Evolutionary conservation across 164 flowering plant genomes (phyloP).

Genomic region (Chimonanthus praecox): DNA sequence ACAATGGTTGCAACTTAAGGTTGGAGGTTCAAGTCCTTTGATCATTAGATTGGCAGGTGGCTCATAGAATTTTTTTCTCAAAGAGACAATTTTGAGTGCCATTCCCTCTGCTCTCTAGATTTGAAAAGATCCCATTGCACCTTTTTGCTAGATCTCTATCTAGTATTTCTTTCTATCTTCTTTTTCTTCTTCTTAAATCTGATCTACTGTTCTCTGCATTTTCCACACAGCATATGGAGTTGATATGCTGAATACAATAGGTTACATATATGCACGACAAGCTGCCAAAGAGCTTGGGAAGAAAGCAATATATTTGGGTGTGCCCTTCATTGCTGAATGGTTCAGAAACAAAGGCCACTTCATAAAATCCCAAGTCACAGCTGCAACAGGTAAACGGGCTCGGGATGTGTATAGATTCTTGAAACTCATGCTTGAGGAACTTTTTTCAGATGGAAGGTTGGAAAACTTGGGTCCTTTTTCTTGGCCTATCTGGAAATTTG

Average conservation of each 20-base stretch:
- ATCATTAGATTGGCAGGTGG: too few species aligned
- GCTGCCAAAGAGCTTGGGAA: constrained; percentile 98
- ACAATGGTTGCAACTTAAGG: too few species aligned
- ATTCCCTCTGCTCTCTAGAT: too few species aligned
- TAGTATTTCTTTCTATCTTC: too few species aligned
- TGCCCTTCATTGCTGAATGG: constrained; percentile 98
- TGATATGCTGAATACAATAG: constrained; percentile 93
- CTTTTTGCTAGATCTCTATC: too few species aligned
- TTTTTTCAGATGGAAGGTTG: neutral
- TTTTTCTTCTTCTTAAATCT: neutral
- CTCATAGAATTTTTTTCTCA: too few species aligned
- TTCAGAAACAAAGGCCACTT: constrained; percentile 97
- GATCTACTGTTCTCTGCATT: constrained; percentile 8
- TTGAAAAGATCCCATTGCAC: too few species aligned
- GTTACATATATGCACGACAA: constrained; percentile 90
- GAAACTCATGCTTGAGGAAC: neutral
- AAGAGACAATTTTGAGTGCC: too few species aligned
- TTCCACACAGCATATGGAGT: constrained; percentile 76
- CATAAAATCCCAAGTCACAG: constrained; percentile 96
- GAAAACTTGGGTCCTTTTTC: neutral
- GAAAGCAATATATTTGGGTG: constrained; percentile 87
- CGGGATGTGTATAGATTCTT: neutral
- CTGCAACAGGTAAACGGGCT: constrained; percentile 77
- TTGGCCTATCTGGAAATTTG: too few species aligned
- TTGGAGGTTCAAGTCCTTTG: too few species aligned